Base-by-base conservation (phyloP, 169 alveolate species). In the Babesia sp. region DNA sequence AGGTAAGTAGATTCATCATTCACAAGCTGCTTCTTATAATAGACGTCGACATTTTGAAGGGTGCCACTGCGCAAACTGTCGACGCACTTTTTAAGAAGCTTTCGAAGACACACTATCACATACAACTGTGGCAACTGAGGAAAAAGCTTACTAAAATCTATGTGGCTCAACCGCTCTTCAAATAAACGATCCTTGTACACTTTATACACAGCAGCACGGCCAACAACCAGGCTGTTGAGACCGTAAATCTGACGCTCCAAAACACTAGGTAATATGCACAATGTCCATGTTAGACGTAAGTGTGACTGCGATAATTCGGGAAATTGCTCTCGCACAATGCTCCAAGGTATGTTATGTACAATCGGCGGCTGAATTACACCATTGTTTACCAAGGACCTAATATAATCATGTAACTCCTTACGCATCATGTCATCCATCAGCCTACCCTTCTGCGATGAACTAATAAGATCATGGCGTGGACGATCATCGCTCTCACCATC, bases 321-420 rank as follows among this genome's bases (percentile, higher is more conserved):
- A 34, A 79, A 79, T 28, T 26, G 34, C 7, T 46, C 58, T 18
- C 59, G 57, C 39, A 79, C 66, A 28, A n/a, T 58, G 29, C 18
- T 59, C 87, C 87, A 79, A 39, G 83, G 83, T 18, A 79, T 61
- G 59, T 77, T 77, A 16, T 51, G 29, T 45, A 77, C 79, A 6
- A 68, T 29, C 24, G 70, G 63, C 41, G 26, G 33, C 5, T 22
- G 36, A 16, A 16, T 44, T 11, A 22, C 34, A 26, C 44, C 69
- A 61, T 45, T 11, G 22, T 22, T n/a, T 24, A 54, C 29, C 36
- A 50, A 20, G 22, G 11, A 9, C 24, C n/a, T n/a, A 9, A 71
- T 53, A 45, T 26, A 41, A 8, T 56, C 54, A 71, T 79, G 71
- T n/a, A 79, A 24, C 9, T 51, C 33, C 7, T 26, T 22, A 48